These are phyloP conservation scores for Coccomyxa sp. DNA, from an alignment of 139 green algal species.

Conservation along the genomic window DNA sequence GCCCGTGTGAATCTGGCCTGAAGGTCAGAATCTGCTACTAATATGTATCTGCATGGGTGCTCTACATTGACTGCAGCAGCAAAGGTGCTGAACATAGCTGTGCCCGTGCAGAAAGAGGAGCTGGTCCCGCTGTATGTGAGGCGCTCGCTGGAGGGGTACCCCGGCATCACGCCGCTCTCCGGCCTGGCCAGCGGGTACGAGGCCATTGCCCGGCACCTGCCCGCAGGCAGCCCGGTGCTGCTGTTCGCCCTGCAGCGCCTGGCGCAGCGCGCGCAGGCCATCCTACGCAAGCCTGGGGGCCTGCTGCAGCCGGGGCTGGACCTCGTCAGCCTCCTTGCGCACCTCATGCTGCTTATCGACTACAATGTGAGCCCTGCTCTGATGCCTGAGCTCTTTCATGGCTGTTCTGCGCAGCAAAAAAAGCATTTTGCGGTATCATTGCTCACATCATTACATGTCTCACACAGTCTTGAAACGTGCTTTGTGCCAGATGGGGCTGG, in stretches of 20 bases:
- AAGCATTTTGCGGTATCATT: no score
- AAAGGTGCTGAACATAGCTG: neutral
- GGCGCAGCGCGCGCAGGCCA: neutral
- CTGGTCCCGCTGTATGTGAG: conserved; percentile 25
- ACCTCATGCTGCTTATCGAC: conserved; percentile 20
- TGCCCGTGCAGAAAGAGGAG: conserved; percentile 16
- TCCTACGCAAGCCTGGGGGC: neutral
- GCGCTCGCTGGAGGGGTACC: conserved; percentile 29
- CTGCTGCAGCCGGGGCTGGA: conserved; percentile 1
- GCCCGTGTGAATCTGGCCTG: no score
- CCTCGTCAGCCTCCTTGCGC: conserved; percentile 14
- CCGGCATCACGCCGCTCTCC: conserved; percentile 1
- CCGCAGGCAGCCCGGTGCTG: conserved; percentile 16
- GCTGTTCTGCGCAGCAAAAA: neutral
- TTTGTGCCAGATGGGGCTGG: no score
- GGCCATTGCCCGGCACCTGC: conserved; percentile 20
- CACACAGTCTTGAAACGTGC: no score
- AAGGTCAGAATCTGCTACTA: no score
- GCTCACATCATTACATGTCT: no score
- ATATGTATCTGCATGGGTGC: neutral
- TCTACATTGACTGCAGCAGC: no score
- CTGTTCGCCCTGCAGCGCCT: conserved; percentile 23
- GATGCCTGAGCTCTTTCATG: neutral
- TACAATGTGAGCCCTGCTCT: neutral
- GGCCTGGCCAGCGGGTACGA: conserved; percentile 19